These are phyloP conservation scores for Eucalyptus marginata DNA, from an alignment of 345 rosid genomes.

Conservation along the genomic window DNA sequence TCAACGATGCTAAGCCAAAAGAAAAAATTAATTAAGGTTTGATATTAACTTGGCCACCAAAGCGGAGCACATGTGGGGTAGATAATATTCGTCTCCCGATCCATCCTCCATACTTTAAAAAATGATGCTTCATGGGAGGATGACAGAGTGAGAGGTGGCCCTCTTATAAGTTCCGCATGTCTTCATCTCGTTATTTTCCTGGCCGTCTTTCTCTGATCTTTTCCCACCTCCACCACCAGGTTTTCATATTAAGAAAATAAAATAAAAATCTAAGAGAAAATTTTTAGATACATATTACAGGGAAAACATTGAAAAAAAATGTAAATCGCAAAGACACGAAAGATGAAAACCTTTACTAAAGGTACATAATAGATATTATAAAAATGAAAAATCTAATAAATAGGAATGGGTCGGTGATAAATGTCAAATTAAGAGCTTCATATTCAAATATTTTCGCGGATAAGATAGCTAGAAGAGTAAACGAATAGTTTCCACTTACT, in stretches of 20 bases:
- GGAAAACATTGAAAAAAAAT: not conserved
- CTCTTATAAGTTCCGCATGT: not conserved
- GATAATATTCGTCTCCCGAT: not conserved
- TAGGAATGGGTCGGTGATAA: not conserved
- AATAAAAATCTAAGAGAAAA: not conserved
- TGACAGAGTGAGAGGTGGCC: not conserved
- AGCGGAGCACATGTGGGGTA: not conserved
- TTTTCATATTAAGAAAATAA: not conserved
- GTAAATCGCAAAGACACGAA: not conserved
- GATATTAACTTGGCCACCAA: not conserved
- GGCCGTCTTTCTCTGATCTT: not conserved
- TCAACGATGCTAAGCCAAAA: not conserved
- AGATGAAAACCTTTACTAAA: not conserved
- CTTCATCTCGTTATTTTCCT: not conserved
- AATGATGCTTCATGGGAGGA: not conserved
- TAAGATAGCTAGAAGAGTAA: not conserved
- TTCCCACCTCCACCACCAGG: not conserved
- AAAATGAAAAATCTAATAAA: not conserved
- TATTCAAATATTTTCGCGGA: not conserved
- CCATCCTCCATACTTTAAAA: not conserved
- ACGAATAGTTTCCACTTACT: too few relatives aligned
- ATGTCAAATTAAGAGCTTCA: not conserved
- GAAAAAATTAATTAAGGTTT: not conserved
- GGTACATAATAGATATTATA: not conserved
- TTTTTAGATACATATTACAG: too few relatives aligned